Conservation (phyloP, 208 protist species). For the Leishmania tarentolae region DNA sequence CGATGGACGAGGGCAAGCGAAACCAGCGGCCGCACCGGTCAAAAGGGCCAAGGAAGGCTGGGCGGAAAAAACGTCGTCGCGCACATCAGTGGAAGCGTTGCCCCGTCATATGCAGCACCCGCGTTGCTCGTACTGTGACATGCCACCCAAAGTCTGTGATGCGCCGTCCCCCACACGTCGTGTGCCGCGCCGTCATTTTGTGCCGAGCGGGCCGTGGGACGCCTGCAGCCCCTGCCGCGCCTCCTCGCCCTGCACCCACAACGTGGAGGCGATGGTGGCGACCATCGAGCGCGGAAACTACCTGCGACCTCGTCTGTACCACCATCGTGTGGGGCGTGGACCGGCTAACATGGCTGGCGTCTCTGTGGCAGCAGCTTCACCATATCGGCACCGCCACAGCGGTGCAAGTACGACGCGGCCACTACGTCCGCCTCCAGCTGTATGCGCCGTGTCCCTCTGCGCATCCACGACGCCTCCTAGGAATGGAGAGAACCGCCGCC, state of each 20-base stretch:
- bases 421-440: neutral
- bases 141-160: slow-evolving; percentile 8
- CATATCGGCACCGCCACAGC: neutral
- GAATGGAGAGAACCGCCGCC: neutral
- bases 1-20: neutral
- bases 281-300: slow-evolving; percentile 78
- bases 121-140: slow-evolving; percentile 26
- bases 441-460: neutral
- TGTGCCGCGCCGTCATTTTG: slow-evolving; percentile 25
- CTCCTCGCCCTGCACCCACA: slow-evolving; percentile 43
- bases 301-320: slow-evolving; percentile 62
- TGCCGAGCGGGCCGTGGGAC: slow-evolving; percentile 31
- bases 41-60: neutral
- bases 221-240: slow-evolving; percentile 16
- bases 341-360: slow-evolving; percentile 6
- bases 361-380: neutral
- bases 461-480: neutral
- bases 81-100: neutral
- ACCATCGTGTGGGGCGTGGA: slow-evolving; percentile 43
- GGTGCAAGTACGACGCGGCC: neutral
- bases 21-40: neutral
- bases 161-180: slow-evolving; percentile 18
- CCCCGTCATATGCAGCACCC: slow-evolving; percentile 15
- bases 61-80: neutral
- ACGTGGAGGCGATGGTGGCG: slow-evolving; percentile 70